Base-by-base conservation (phyloP, 1,139 yeast genomes). In the Casaregolazyma lundiana region DNA sequence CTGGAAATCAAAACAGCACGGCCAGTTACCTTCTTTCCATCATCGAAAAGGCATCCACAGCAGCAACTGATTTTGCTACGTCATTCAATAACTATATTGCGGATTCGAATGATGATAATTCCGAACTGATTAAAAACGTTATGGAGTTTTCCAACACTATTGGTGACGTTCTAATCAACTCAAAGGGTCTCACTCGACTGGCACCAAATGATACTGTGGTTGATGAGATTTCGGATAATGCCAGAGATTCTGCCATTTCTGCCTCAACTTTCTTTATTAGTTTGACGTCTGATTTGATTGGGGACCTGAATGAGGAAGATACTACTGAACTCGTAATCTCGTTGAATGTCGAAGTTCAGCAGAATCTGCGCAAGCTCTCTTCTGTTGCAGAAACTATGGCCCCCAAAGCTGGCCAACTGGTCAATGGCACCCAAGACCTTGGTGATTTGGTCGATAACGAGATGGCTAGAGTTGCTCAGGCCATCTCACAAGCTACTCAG, bases 51-150 rank as follows among this genome's bases (percentile, higher is more conserved):
- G 76, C 85, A 20, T 78, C 89, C 0, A 78, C 81, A 45, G 72
- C 78, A 20, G 88, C 90, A 0, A 86, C 92, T 6, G 94, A 84
- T 43, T 87, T 89, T 64, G 85, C 95, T 4, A 77, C 82, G 15
- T 79, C 84, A 11, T 88, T 88, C 68, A 87, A 85, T 61, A 78
- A 81, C 43, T 83, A 78, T 59, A 72, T 87, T 46, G 90, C 85
- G 2, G 96, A 86, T 61, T 95, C 90, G 9, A 79, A 79, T 44
- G 87, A 83, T 48, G 87, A 83, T 51, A 87, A 84, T 52, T 68
- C 82, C 3, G 76, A 76, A 38, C 77, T 88, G 26, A 83, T 89
- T 53, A 75, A 78, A 55, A 72, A 85, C 1, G 78, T 86, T 44
- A 81, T 86, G 2, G 78, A 77, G 38, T 80, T 88, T 50, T 76